Conservation (phyloP, 2,329 filamentous ascomycete species). For the Raffaelea albimanens region DNA sequence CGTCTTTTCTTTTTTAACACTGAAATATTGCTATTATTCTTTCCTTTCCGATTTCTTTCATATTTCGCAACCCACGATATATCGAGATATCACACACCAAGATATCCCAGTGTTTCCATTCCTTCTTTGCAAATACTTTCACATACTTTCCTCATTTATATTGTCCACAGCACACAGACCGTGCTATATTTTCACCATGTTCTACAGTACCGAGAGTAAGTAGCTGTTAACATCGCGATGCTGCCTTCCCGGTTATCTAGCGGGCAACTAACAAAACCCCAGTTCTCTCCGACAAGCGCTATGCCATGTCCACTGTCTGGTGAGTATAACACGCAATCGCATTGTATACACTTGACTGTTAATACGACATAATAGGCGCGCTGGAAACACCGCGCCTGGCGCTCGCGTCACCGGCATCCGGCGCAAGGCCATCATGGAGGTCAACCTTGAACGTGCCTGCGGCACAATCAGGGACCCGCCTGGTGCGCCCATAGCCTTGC, state of each 20-base stretch:
- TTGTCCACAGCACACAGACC: no score
- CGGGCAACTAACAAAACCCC: slow-evolving; percentile 11
- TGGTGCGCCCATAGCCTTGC: slow-evolving; percentile 77
- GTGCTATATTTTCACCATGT: slow-evolving; percentile 7
- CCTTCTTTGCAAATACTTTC: no score
- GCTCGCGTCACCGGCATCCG: slow-evolving; percentile 64
- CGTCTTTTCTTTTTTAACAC: neutral
- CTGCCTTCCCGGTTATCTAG: no score
- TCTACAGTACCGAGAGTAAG: slow-evolving; percentile 85
- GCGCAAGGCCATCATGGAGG: slow-evolving; percentile 77
- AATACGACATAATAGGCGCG: slow-evolving; percentile 52
- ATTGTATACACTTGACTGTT: neutral
- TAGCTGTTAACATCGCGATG: no score
- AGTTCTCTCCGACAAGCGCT: slow-evolving; percentile 76
- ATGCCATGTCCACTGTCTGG: slow-evolving; percentile 95
- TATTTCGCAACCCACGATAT: neutral
- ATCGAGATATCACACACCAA: no score
- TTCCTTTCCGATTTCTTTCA: neutral
- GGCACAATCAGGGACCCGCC: slow-evolving; percentile 71
- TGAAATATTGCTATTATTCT: no score
- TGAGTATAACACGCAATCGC: slow-evolving; percentile 30
- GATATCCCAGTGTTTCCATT: no score
- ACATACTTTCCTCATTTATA: no score
- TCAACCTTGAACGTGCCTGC: slow-evolving; percentile 80
- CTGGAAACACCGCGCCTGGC: slow-evolving; percentile 75